phyloP scores from a whole-genome alignment of 116 monocot genomes.

The Iris pallida region DNA sequence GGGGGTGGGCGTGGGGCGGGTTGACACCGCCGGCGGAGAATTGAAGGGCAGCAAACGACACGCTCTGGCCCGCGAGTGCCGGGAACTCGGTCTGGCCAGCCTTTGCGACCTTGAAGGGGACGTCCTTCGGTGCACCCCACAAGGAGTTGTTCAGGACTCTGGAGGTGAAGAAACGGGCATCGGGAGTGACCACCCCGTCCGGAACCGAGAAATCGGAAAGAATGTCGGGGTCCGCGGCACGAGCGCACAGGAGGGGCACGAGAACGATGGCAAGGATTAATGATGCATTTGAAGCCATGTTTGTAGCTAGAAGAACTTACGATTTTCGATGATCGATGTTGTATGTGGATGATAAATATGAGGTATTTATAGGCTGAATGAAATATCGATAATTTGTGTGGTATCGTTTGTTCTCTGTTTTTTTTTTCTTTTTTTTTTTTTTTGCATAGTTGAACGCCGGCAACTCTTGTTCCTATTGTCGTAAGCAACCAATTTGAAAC shows the following conservation, averaged over 20 bases:
- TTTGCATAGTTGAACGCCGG: no score
- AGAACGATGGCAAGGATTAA: background rate
- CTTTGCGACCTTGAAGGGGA: constrained; percentile 3
- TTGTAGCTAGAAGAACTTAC: background rate
- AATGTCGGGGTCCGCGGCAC: background rate
- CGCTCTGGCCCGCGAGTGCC: constrained; percentile 8
- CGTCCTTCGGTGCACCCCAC: background rate
- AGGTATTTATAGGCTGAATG: no score
- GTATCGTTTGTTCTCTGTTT: no score
- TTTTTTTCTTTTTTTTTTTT: no score
- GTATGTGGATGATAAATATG: no score
- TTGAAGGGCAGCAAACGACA: background rate
- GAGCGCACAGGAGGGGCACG: background rate
- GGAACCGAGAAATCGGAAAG: background rate
- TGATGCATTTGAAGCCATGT: background rate
- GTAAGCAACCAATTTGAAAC: no score
- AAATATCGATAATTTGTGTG: no score
- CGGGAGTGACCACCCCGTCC: background rate
- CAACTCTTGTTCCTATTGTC: no score
- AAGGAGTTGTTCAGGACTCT: background rate
- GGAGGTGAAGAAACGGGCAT: constrained; percentile 9
- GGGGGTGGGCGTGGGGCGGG: constrained; percentile 10
- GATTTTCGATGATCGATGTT: no score
- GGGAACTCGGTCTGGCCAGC: constrained; percentile 6
- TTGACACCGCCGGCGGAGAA: background rate